These are phyloP conservation scores for Pezicula radicicola DNA, from an alignment of 2,329 filamentous ascomycete genomes.

Conservation along the genomic window DNA sequence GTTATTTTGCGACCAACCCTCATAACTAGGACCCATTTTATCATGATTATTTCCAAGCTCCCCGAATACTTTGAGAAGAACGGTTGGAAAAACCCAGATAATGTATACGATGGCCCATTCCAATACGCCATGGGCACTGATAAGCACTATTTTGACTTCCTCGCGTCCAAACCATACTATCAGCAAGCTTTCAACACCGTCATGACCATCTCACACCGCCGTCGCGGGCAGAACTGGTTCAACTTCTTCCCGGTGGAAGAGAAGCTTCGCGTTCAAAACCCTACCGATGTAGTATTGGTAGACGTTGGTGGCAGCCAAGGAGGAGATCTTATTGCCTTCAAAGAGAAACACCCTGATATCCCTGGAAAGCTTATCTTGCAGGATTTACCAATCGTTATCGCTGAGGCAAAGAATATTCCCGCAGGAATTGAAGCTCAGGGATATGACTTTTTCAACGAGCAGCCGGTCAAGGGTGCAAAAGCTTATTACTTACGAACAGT, in stretches of 20 bases:
- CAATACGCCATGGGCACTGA: conserved; percentile 8
- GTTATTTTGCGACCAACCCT: too few species aligned
- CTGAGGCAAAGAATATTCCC: conserved; percentile 16
- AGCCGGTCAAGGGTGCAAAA: conserved; percentile 37
- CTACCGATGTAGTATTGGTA: conserved; percentile 4
- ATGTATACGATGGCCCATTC: conserved; percentile 12
- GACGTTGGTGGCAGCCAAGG: conserved; percentile 13
- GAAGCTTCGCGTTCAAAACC: conserved; percentile 1
- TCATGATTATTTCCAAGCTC: conserved; percentile 3
- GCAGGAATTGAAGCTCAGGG: conserved; percentile 24
- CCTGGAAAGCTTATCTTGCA: conserved; percentile 20
- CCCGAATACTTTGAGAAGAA: conserved; percentile 8
- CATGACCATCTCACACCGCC: conserved; percentile 7
- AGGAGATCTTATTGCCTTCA: conserved; percentile 14
- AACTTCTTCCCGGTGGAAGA: conserved; percentile 7
- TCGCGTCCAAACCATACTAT: conserved; percentile 5
- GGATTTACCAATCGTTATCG: conserved; percentile 28
- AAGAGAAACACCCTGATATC: conserved; percentile 25
- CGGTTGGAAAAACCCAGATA: conserved; percentile 6
- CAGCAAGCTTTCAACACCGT: conserved; percentile 11
- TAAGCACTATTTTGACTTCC: conserved; percentile 11
- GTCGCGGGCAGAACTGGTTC: conserved; percentile 5
- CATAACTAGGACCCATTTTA: too few species aligned
- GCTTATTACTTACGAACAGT: conserved; percentile 29
- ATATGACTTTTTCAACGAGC: conserved; percentile 37